These are phyloP conservation scores for Myochromella boudieri DNA, from an alignment of 768 basidiomycete species.

Conservation along the genomic window DNA sequence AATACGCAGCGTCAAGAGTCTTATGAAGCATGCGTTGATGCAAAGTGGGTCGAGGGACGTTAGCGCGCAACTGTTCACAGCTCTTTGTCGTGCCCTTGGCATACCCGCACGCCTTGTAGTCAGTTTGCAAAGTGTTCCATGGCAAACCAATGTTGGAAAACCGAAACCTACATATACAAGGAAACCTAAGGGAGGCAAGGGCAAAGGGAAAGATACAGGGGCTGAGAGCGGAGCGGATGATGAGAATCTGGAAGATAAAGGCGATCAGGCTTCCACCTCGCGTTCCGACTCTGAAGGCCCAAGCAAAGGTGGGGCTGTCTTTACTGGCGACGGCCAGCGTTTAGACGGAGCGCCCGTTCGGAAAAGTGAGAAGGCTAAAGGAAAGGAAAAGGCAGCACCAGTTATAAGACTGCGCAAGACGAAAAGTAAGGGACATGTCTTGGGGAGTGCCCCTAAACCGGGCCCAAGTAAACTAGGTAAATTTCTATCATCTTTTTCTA, in stretches of 20 bases:
- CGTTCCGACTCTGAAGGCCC: conserved; percentile 29
- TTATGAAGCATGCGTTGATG: conserved; percentile 92
- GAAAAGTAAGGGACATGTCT: conserved; percentile 48
- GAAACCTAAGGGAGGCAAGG: conserved; percentile 36
- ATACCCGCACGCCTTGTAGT: conserved; percentile 87
- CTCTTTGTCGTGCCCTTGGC: conserved; percentile 81
- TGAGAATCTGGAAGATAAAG: conserved; percentile 38
- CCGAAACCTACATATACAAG: conserved; percentile 41
- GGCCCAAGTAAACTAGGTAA: conserved; percentile 21
- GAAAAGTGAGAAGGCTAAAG: conserved; percentile 52
- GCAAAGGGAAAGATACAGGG: conserved; percentile 36
- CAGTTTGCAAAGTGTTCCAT: conserved; percentile 90
- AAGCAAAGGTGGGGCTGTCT: conserved; percentile 28
- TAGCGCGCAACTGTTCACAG: conserved; percentile 89
- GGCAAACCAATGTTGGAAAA: conserved; percentile 71
- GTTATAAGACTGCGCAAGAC: conserved; percentile 58
- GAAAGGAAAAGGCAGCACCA: conserved; percentile 55
- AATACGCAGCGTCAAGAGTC: conserved; percentile 75
- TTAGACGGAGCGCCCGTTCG: conserved; percentile 35
- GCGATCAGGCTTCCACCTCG: conserved; percentile 19
- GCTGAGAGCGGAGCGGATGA: conserved; percentile 27
- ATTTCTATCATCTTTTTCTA: conserved; percentile 9
- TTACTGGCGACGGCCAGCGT: conserved; percentile 40
- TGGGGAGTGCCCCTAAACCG: conserved; percentile 31
- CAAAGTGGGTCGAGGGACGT: conserved; percentile 79